phyloP scores from a whole-genome alignment of 305 asterid species.

The Ajuga reptans region DNA sequence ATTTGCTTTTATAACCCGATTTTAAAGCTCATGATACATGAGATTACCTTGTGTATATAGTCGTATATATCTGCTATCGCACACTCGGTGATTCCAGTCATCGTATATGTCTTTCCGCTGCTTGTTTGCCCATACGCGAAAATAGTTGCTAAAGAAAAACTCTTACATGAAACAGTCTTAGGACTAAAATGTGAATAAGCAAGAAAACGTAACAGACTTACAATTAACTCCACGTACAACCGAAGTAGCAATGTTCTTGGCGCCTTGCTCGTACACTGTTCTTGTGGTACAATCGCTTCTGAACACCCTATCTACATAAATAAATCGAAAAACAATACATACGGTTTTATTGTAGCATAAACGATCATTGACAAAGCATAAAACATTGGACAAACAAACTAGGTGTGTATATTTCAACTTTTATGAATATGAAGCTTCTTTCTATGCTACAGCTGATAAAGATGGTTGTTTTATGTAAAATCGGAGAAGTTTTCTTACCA shows the following conservation, averaged over 20 bases:
- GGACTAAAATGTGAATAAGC: not conserved
- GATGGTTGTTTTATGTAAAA: too few species aligned
- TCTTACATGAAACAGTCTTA: not conserved
- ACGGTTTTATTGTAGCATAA: too few species aligned
- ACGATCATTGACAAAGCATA: too few species aligned
- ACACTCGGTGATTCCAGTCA: constrained; percentile 71
- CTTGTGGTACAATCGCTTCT: constrained; percentile 57
- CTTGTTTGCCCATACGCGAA: constrained; percentile 79
- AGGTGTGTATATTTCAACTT: too few species aligned
- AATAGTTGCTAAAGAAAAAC: constrained; percentile 48
- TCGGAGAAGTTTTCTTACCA: constrained; percentile 56
- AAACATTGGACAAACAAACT: not conserved
- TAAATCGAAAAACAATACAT: not conserved
- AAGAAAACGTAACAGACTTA: constrained; percentile 26
- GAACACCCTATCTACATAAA: constrained; percentile 58
- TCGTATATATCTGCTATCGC: constrained; percentile 65
- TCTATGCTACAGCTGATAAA: too few species aligned
- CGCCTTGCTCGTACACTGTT: constrained; percentile 75
- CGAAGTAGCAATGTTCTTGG: constrained; percentile 60
- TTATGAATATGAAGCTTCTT: too few species aligned
- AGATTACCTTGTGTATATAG: constrained; percentile 51
- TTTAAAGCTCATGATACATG: not conserved
- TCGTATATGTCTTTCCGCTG: constrained; percentile 84
- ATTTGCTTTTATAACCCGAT: not conserved
- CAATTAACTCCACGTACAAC: constrained; percentile 71